These are phyloP conservation scores for Eleusine indica DNA, from an alignment of 176 grass and related monocot genomes.

Conservation along the genomic window DNA sequence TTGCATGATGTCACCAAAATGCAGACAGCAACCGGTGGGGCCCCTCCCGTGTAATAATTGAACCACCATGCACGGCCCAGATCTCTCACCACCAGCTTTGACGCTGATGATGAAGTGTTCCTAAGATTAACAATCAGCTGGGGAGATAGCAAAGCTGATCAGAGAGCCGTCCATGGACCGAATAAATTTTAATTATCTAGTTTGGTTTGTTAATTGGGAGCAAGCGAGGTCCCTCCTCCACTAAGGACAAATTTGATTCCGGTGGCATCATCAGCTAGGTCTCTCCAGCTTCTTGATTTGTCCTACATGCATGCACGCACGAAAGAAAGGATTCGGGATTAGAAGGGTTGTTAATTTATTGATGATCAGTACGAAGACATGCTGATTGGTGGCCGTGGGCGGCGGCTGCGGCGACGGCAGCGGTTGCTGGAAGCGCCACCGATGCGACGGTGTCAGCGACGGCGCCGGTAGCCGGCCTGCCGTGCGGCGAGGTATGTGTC, in stretches of 20 bases:
- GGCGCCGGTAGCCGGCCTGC: background rate
- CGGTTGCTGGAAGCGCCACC: background rate
- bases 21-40: background rate
- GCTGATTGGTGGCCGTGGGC: background rate
- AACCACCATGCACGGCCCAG: background rate
- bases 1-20: constrained; percentile 42
- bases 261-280: constrained; percentile 1
- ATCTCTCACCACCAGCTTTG: background rate
- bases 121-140: background rate
- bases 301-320: background rate
- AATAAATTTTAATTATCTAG: background rate
- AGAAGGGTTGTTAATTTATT: background rate
- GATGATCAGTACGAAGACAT: background rate
- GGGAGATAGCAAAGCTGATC: background rate
- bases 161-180: constrained; percentile 7
- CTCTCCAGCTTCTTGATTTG: background rate
- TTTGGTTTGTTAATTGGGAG: background rate
- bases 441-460: background rate
- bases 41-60: constrained; percentile 28
- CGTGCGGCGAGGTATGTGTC: background rate
- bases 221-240: background rate
- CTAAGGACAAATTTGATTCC: constrained; percentile 41
- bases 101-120: background rate
- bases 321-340: background rate
- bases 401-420: background rate